Conservation (phyloP, 1,139 yeast genomes). For the Diutina siamensis region DNA sequence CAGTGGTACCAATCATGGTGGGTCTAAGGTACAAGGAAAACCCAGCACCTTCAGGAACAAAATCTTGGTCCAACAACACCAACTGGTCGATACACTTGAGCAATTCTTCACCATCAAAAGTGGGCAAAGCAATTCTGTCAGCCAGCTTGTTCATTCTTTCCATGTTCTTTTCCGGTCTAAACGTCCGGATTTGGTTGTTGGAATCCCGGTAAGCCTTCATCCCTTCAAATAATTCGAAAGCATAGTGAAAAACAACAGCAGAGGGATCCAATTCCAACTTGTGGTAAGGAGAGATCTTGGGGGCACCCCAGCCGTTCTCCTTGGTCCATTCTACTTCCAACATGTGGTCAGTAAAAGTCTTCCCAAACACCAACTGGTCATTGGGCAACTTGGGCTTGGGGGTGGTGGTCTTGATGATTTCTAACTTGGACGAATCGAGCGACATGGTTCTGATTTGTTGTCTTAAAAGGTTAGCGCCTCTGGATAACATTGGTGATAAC, state of each 20-base stretch:
- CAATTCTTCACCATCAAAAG: slow-evolving; percentile 69
- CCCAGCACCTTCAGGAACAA: slow-evolving; percentile 78
- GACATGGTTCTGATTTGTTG: not conserved
- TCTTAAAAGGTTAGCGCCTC: not conserved
- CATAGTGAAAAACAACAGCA: slow-evolving; percentile 82
- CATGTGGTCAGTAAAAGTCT: slow-evolving; percentile 84
- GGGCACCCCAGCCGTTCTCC: slow-evolving; percentile 72
- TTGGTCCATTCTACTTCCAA: slow-evolving; percentile 76
- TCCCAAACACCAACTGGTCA: slow-evolving; percentile 75
- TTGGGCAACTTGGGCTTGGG: slow-evolving; percentile 64
- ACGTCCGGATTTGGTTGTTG: slow-evolving; percentile 61
- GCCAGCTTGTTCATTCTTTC: slow-evolving; percentile 83
- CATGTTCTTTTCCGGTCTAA: slow-evolving; percentile 90
- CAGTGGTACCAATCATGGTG: slow-evolving; percentile 84
- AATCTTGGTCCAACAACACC: slow-evolving; percentile 57
- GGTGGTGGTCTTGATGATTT: slow-evolving; percentile 39
- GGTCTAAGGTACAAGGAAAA: slow-evolving; percentile 91
- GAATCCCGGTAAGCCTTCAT: slow-evolving; percentile 81
- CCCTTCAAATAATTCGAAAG: slow-evolving; percentile 93
- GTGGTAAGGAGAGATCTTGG: slow-evolving; percentile 79
- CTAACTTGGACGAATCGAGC: slow-evolving; percentile 47
- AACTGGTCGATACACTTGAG: slow-evolving; percentile 64
- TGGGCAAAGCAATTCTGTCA: slow-evolving; percentile 75
- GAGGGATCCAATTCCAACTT: slow-evolving; percentile 74
- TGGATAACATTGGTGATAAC: not conserved